phyloP scores from a whole-genome alignment of 2,329 filamentous ascomycete genomes.

The Chalaropsis ovoidea region DNA sequence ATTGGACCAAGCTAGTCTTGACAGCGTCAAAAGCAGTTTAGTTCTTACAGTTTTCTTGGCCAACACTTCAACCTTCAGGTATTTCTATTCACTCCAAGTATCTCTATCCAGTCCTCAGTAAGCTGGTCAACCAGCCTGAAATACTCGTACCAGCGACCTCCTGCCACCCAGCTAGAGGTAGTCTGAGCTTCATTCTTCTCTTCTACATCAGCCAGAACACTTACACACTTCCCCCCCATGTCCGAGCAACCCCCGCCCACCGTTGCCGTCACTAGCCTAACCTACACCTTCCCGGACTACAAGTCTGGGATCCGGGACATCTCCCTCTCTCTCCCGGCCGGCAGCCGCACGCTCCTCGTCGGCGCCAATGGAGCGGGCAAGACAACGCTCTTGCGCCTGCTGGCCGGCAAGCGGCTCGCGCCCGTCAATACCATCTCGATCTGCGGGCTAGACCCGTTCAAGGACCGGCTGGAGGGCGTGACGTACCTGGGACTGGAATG shows the following conservation, averaged over 20 bases:
- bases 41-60: too few relatives aligned
- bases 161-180: too few relatives aligned
- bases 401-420: constrained; percentile 89
- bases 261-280: constrained; percentile 65
- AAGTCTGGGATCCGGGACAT: constrained; percentile 68
- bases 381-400: constrained; percentile 86
- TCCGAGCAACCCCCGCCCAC: constrained; percentile 39
- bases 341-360: constrained; percentile 81
- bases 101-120: too few relatives aligned
- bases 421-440: constrained; percentile 65
- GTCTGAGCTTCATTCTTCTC: not conserved
- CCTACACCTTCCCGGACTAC: constrained; percentile 81
- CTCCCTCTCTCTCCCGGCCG: constrained; percentile 63
- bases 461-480: constrained; percentile 78
- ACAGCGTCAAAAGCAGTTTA: too few relatives aligned
- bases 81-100: not conserved
- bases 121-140: too few relatives aligned
- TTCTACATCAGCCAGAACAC: not conserved
- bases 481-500: constrained; percentile 96
- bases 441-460: constrained; percentile 82
- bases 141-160: too few relatives aligned
- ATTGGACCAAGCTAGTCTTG: not conserved
- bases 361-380: constrained; percentile 97
- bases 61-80: not conserved
- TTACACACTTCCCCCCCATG: constrained; percentile 27